phyloP scores from a whole-genome alignment of 768 basidiomycete species.

The Astraeus odoratus region DNA sequence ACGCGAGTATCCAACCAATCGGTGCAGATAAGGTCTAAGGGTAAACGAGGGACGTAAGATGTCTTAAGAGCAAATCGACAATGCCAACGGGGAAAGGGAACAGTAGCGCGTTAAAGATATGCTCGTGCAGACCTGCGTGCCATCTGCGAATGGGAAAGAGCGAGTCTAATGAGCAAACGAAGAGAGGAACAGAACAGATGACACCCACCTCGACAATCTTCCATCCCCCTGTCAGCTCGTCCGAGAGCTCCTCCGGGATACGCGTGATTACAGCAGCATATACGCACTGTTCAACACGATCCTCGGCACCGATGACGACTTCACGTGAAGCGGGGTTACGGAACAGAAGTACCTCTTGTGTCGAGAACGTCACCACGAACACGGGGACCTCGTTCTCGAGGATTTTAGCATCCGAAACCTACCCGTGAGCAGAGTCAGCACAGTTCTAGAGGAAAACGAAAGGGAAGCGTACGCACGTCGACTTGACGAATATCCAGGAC shows the following conservation, averaged over 20 bases:
- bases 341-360: conserved; percentile 92
- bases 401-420: conserved; percentile 84
- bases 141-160: conserved; percentile 32
- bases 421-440: conserved; percentile 5
- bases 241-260: conserved; percentile 77
- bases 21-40: neutral
- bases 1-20: neutral
- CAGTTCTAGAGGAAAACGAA: neutral
- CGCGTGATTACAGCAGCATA: conserved; percentile 92
- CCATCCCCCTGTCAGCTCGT: conserved; percentile 96
- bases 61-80: too few relatives aligned
- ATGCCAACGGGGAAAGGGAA: neutral
- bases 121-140: conserved; percentile 44
- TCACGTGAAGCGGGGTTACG: conserved; percentile 86
- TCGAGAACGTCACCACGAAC: conserved; percentile 85
- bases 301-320: conserved; percentile 77
- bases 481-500: conserved; percentile 97
- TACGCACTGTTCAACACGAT: conserved; percentile 87
- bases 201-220: conserved; percentile 85
- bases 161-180: neutral
- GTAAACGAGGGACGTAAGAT: neutral
- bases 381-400: conserved; percentile 87
- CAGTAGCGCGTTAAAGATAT: conserved; percentile 30
- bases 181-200: neutral
- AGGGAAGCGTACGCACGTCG: conserved; percentile 53